Evolutionary conservation across 2,329 filamentous ascomycete species (phyloP), one percentile per base, ranked within the genome.

Genomic region (Penicillium hesseltinei): DNA sequence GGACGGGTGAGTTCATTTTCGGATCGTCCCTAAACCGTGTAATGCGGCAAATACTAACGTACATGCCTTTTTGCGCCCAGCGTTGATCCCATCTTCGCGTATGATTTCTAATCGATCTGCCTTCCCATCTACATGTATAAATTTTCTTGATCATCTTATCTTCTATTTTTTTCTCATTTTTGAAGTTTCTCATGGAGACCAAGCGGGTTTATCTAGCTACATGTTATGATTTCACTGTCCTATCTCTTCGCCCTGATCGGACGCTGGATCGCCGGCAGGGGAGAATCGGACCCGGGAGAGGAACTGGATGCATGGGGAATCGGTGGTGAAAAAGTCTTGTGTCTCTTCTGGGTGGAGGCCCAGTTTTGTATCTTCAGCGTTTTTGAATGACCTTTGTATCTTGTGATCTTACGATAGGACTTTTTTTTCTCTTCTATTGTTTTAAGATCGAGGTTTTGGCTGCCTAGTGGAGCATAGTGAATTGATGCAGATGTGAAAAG

Each of bases 1-100:
- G 82, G 81, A 75, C 76, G 82, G 66, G 80, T 82, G 74, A 81
- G 80, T 73, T 47, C 43, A 46, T 54, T 50, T 50, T 51, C 45
- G 9, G 46, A 58, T 47, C 54, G 54, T 6, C 42, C 49, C 35
- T 55, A 40, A 48, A 60, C 36, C 58, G 44, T 10, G 42, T 51
- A 45, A 21, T 51, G 17, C 51, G 33, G 36, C 47, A 56, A 27
- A 27, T 44, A 29, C 43, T 21, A 52, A 53, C 43, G 21, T 29
- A 31, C n/a, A 42, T 36, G 35, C 35, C 52, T 44, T 35, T 35
- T 35, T 40, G n/a, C 25, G 46, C 62, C 53, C 59, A 75, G 72
- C 70, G 71, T 66, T 74, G 65, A 75, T 62, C 57, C 58, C 56
- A 47, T 54, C 59, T 40, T 46, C 40, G 27, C 35, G 49, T 57